Evolutionary conservation across 352 stramenopile genomes (phyloP), one percentile per base, ranked within the genome.

Genomic region (Pelagophyceae sp.): DNA sequence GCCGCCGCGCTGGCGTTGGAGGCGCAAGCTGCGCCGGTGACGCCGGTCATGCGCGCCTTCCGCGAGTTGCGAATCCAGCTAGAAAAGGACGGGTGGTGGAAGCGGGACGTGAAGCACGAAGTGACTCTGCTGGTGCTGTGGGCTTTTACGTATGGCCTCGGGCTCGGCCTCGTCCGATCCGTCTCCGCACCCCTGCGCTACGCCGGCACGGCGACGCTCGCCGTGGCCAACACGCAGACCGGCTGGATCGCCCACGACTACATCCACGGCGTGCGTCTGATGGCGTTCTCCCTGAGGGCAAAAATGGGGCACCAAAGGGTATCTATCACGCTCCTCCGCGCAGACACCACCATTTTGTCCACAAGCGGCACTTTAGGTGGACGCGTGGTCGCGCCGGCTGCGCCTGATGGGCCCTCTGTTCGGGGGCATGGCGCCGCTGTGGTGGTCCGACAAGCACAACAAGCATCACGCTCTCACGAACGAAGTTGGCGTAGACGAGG

Each of bases 381-480:
- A 67, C 38, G 33, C 70, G 17, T 72, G 31, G 45, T 67, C 70
- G 29, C 11, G 20, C 15, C 35, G 29, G 15, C 38, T 72, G 15
- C 76, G 86, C 35, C 83, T 83, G 50, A 90, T 88, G 80, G 80
- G 80, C 32, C 80, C 82, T 38, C 20, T 88, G 25, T 85, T 80
- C 6, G 85, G 82, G 37, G 88, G 88, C 51, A 80, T 92, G 29
- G 81, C 80, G 64, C 80, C 86, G 2, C 90, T 84, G 25, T 93
- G 88, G 88, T 93, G 88, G 88, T 84, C 72, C 45, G 86, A 93
- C 69, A 93, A 93, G 77, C 88, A 93, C 82, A 93, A 93, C 80
- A 88, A 89, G 69, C 88, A 93, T 81, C 88, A 93, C 80, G 88
- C 88, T 32, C 79, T 91, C 35, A 85, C 82, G 3, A 93, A 93